These are phyloP conservation scores for Vanderwaltozyma yarrowii DNA, from an alignment of 805 yeast species.

Conservation along the genomic window DNA sequence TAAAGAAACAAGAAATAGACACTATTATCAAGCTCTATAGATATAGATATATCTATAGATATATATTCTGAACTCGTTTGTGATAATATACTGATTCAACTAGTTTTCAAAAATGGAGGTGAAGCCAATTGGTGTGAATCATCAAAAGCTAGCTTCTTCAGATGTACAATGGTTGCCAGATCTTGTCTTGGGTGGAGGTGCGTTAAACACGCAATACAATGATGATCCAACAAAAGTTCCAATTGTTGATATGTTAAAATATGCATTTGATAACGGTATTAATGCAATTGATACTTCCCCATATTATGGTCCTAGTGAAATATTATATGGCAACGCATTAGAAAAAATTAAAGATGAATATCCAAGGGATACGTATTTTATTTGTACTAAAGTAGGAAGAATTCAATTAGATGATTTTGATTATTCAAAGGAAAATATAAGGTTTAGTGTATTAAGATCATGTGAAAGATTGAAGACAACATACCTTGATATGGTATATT, in stretches of 20 bases:
- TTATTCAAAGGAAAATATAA: slow-evolving; percentile 52
- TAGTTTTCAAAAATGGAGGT: too few species aligned
- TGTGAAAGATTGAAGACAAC: slow-evolving; percentile 51
- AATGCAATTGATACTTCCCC: slow-evolving; percentile 86
- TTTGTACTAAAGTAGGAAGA: slow-evolving; percentile 85
- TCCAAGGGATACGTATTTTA: slow-evolving; percentile 52
- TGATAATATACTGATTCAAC: too few species aligned
- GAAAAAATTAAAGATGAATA: slow-evolving; percentile 26
- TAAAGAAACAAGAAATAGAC: too few species aligned
- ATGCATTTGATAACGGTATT: slow-evolving; percentile 59
- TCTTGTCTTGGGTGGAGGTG: slow-evolving; percentile 79
- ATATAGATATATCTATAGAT: too few species aligned
- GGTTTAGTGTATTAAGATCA: slow-evolving; percentile 56
- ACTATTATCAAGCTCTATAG: too few species aligned
- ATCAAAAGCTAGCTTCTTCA: background rate
- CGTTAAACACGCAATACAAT: slow-evolving; percentile 72
- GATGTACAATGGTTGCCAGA: background rate
- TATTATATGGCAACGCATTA: slow-evolving; percentile 59
- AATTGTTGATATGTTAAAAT: slow-evolving; percentile 42
- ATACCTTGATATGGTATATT: slow-evolving; percentile 71
- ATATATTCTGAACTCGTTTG: too few species aligned
- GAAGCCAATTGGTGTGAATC: background rate
- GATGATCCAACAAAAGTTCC: slow-evolving; percentile 55
- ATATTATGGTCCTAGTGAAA: slow-evolving; percentile 84
- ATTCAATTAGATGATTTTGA: slow-evolving; percentile 56